Base-by-base conservation (phyloP, 768 basidiomycete genomes). In the Tephrocybe sp. region DNA sequence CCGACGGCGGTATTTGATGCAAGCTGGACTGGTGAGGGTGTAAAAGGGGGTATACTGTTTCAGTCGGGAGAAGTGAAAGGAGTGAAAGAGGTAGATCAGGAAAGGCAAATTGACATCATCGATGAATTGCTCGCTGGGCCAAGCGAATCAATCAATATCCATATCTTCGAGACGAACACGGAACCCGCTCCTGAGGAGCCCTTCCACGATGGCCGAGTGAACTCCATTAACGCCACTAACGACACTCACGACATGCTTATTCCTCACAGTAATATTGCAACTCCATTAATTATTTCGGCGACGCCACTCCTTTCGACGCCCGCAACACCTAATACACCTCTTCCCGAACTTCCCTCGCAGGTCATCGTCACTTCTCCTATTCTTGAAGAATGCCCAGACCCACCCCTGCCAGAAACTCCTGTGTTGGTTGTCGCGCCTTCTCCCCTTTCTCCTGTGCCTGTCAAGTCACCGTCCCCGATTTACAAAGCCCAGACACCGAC, bases 401-500 rank as follows among this genome's bases (percentile, higher is more conserved):
- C 76, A 0, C 73, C 76, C 5, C 66, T 78, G 2, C 73, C 70
- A 21, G 62, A 60, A 1, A 38, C 53, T 19, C 43, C 56, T 21
- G 28, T 34, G 25, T 31, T 12, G n/a, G 19, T 18, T 9, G 37
- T 54, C 24, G 19, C 44, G 16, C 34, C 32, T 32, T 42, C 55
- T 55, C 56, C 58, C 26, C 50, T 48, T 41, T 52, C 54, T 12
- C 52, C 59, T 25, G 49, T 56, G 39, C 36, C 54, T 38, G n/a
- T 46, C 41, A 48, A 53, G 26, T 9, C 25, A 5, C 27, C 18
- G 3, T 16, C 51, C 28, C 18, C 39, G 9, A 21, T 39, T 7
- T 34, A 49, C 18, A 47, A 32, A 12, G 44, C 49, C 12, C 75
- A 76, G 47, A 74, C 64, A 11, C 75, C 74, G 7, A 76, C 75